Evolutionary conservation across 805 yeast genomes (phyloP).

Genomic region (Candida ponderosae): DNA sequence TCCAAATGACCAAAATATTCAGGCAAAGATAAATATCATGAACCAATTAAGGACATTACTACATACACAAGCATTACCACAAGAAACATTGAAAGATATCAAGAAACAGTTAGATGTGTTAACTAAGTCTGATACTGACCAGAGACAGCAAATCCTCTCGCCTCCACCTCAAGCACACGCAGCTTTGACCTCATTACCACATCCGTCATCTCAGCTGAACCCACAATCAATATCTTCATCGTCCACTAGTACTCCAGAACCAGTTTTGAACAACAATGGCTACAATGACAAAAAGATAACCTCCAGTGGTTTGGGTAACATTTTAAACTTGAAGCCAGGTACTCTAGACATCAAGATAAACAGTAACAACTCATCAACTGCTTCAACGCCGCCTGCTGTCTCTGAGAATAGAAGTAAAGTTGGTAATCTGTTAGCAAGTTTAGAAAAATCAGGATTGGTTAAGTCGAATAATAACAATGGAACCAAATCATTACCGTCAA

Average conservation of each 20-base stretch:
- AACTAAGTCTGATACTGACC: constrained; percentile 23
- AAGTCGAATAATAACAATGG: constrained; percentile 5
- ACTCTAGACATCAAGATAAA: not conserved
- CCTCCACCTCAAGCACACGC: constrained; percentile 6
- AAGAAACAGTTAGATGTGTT: constrained; percentile 29
- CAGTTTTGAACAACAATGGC: constrained; percentile 9
- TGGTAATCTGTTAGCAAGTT: constrained; percentile 3
- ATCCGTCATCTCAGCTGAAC: constrained; percentile 6
- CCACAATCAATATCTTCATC: constrained; percentile 3
- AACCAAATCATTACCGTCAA: constrained; percentile 6
- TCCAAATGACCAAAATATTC: constrained; percentile 22
- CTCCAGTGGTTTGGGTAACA: not conserved
- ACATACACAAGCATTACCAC: constrained; percentile 24
- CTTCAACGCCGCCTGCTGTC: not conserved
- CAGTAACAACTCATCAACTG: not conserved
- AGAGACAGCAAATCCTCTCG: constrained; percentile 10
- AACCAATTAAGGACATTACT: constrained; percentile 27
- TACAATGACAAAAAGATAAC: not conserved
- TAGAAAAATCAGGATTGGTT: constrained; percentile 15
- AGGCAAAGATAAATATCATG: constrained; percentile 24
- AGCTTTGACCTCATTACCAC: constrained; percentile 1
- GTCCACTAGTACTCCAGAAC: constrained; percentile 17
- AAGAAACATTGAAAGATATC: constrained; percentile 22
- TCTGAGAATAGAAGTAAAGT: not conserved
- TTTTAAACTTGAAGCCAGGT: not conserved